phyloP scores from a whole-genome alignment of 495 filamentous ascomycete genomes.

The Aspergillus olivimuriae region DNA sequence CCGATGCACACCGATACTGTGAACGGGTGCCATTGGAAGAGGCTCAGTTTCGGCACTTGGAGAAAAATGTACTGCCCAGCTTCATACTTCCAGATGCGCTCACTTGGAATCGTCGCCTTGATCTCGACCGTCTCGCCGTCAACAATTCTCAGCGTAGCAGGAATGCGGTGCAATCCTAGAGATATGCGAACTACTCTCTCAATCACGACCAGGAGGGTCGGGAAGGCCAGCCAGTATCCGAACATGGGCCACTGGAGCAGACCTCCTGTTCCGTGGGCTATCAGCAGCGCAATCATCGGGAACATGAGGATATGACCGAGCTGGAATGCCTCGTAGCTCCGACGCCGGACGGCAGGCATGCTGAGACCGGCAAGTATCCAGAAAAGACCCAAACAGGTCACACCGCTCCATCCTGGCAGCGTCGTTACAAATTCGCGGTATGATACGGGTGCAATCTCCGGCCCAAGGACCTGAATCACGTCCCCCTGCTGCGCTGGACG shows the following conservation, averaged over 20 bases:
- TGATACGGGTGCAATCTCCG: background rate
- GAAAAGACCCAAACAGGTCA: background rate
- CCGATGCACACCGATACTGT: slow-evolving; percentile 4
- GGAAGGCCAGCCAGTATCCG: slow-evolving; percentile 6
- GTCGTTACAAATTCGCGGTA: background rate
- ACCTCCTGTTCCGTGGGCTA: slow-evolving; percentile 2
- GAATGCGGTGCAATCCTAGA: background rate
- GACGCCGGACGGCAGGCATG: background rate
- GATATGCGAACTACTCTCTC: slow-evolving; percentile 1
- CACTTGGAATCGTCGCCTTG: slow-evolving; percentile 1
- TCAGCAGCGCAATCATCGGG: slow-evolving; percentile 1
- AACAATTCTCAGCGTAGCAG: background rate
- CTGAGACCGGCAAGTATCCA: background rate
- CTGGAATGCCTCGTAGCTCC: slow-evolving; percentile 2
- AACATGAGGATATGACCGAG: background rate
- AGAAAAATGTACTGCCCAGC: slow-evolving; percentile 4
- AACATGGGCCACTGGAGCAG: slow-evolving; percentile 3
- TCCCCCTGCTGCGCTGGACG: background rate
- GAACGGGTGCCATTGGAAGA: slow-evolving; percentile 6
- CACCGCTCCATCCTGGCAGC: background rate
- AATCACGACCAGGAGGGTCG: background rate
- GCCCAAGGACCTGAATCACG: background rate
- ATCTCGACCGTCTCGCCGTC: slow-evolving; percentile 4
- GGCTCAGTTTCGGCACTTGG: slow-evolving; percentile 3
- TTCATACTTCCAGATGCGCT: slow-evolving; percentile 6